These are phyloP conservation scores for Grosmannia serpens DNA, from an alignment of 2,329 filamentous ascomycete genomes.

Conservation along the genomic window DNA sequence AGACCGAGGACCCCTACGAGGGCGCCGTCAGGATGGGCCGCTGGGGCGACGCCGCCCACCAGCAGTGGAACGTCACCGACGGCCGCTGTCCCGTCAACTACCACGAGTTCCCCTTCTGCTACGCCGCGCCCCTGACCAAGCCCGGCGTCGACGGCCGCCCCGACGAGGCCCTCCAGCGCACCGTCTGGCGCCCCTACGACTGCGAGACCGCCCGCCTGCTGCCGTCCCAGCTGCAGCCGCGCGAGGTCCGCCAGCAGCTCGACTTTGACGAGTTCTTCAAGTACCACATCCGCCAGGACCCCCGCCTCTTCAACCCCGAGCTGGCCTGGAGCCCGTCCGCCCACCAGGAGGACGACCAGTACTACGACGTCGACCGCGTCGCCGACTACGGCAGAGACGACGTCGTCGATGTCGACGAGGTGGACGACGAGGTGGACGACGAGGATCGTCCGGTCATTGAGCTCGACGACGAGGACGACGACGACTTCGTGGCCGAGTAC, in stretches of 20 bases:
- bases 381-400: background rate
- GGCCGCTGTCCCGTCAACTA: constrained; percentile 10
- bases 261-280: constrained; percentile 9
- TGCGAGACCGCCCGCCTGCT: constrained; percentile 3
- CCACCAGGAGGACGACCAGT: background rate
- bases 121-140: background rate
- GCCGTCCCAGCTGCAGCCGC: constrained; percentile 1
- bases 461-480: background rate
- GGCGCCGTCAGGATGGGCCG: constrained; percentile 4
- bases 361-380: background rate
- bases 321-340: background rate
- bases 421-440: background rate
- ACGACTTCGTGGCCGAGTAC: background rate
- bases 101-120: constrained; percentile 9
- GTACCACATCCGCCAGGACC: constrained; percentile 1
- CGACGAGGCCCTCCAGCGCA: constrained; percentile 6
- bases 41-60: background rate
- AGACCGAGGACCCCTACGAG: background rate
- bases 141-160: background rate
- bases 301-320: constrained; percentile 6
- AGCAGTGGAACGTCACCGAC: constrained; percentile 5
- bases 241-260: constrained; percentile 7
- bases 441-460: no score
- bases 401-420: background rate
- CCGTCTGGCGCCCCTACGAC: constrained; percentile 8